Evolutionary conservation across 495 filamentous ascomycete species (phyloP), one percentile per base, ranked within the genome.

Genomic region (Daldinia childiae): DNA sequence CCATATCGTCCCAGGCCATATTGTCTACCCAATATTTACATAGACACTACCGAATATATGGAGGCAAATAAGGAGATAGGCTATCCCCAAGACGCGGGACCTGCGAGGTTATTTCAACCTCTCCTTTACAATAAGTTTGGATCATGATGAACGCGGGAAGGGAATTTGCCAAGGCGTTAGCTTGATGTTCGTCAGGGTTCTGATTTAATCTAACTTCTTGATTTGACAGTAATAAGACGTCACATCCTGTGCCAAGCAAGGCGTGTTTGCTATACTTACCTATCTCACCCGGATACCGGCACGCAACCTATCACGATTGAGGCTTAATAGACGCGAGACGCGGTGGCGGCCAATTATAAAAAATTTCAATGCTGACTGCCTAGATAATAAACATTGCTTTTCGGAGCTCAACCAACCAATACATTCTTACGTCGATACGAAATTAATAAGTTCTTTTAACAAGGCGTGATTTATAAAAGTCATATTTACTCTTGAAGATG

Each of bases 91-190:
- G 29, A 48, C 38, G 30, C 48, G 56, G 56, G 59, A 38, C 32
- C 15, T 32, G 1, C 7, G 43, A 68, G 43, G 24, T 59, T 67
- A 59, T 67, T 52, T 58, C 34, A 59, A 60, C 38, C 15, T 62
- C 57, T 39, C n/a, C 24, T 17, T 14, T 48, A 27, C 29, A 24
- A 21, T 29, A 7, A 1, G 39, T 39, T 30, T 72, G 19, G 58
- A 55, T 59, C 55, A 29, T 61, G 41, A 64, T 21, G 55, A 55
- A 34, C 19, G 66, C 36, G 45, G 55, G 15, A 36, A 60, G 24
- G 48, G 61, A 54, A 68, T 67, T 72, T 64, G 69, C 69, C 69
- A 72, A 73, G 65, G 11, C 65, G 15, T 56, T 64, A 64, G 54
- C 38, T 41, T 36, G 24, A 54, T 50, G 24, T 5, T 36, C 34